Conservation (phyloP, 257 asterid species). For the Nemophila menziesii region DNA sequence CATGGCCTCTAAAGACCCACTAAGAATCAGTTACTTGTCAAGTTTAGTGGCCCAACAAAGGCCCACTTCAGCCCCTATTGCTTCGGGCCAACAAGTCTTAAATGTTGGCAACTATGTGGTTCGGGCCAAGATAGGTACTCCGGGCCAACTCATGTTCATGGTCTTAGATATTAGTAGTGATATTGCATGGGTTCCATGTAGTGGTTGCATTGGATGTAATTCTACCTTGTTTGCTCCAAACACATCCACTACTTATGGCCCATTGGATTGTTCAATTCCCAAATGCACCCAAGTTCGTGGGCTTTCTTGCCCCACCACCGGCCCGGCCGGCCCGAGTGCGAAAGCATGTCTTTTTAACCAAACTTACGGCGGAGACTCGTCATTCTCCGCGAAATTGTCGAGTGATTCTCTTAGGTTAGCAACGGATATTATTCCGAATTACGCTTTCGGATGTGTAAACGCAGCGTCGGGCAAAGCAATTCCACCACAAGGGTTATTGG, state of each 20-base stretch:
- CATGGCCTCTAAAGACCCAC: conserved; percentile 69
- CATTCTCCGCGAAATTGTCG: conserved; percentile 35
- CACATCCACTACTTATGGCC: conserved; percentile 44
- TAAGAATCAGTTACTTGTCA: conserved; percentile 50
- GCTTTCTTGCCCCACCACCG: conserved; percentile 39
- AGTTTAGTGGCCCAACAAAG: conserved; percentile 39
- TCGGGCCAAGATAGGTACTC: conserved; percentile 72
- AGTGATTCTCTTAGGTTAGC: conserved; percentile 54
- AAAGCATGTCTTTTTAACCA: conserved; percentile 43
- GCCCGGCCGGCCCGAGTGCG: conserved; percentile 34
- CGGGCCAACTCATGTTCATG: conserved; percentile 78
- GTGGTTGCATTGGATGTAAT: conserved; percentile 60
- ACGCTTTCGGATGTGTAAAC: conserved; percentile 52
- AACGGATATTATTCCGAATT: conserved; percentile 30
- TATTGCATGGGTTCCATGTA: conserved; percentile 86
- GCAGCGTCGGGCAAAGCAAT: conserved; percentile 37
- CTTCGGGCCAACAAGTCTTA: conserved; percentile 50
- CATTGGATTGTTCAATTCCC: conserved; percentile 53
- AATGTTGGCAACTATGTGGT: conserved; percentile 58
- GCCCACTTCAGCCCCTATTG: conserved; percentile 51
- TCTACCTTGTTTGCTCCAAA: conserved; percentile 44
- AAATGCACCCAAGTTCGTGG: conserved; percentile 63
- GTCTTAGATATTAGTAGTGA: conserved; percentile 80
- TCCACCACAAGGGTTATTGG: conserved; percentile 72
- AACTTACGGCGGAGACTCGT: conserved; percentile 67